These are phyloP conservation scores for Diaporthe sp. DNA, from an alignment of 2,329 filamentous ascomycete genomes.

Conservation along the genomic window DNA sequence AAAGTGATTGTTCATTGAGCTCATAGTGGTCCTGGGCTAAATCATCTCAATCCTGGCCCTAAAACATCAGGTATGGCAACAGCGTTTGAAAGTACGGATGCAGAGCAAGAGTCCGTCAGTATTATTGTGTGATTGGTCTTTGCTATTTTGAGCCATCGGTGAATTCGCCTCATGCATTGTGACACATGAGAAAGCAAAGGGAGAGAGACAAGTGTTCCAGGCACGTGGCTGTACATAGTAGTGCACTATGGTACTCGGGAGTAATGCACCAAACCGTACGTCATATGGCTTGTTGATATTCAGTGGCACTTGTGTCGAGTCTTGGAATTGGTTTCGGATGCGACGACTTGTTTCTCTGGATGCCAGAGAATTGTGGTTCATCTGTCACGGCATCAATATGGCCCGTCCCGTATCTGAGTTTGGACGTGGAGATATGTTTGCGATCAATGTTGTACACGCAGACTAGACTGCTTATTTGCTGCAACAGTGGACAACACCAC, in stretches of 20 bases:
- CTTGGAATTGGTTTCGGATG: constrained; percentile 9
- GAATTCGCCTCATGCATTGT: background rate
- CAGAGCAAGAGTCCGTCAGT: background rate
- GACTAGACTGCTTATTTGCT: background rate
- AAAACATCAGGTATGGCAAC: background rate
- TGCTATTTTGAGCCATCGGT: background rate
- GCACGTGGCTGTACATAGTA: background rate
- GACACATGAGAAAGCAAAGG: background rate
- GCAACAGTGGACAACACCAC: background rate
- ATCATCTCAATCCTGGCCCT: background rate
- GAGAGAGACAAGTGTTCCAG: background rate
- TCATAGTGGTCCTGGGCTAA: background rate
- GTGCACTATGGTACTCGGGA: background rate
- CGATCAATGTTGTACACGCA: background rate
- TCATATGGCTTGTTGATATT: constrained; percentile 10
- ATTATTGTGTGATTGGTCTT: background rate
- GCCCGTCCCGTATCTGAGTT: background rate
- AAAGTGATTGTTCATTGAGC: background rate
- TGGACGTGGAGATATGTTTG: background rate
- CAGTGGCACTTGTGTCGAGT: background rate
- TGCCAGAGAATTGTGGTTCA: constrained; percentile 22
- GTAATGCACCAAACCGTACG: background rate
- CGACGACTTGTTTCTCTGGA: background rate
- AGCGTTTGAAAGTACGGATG: background rate
- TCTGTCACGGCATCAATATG: background rate